These are phyloP conservation scores for Xylaria sp. DNA, from an alignment of 2,329 filamentous ascomycete species.

Conservation along the genomic window DNA sequence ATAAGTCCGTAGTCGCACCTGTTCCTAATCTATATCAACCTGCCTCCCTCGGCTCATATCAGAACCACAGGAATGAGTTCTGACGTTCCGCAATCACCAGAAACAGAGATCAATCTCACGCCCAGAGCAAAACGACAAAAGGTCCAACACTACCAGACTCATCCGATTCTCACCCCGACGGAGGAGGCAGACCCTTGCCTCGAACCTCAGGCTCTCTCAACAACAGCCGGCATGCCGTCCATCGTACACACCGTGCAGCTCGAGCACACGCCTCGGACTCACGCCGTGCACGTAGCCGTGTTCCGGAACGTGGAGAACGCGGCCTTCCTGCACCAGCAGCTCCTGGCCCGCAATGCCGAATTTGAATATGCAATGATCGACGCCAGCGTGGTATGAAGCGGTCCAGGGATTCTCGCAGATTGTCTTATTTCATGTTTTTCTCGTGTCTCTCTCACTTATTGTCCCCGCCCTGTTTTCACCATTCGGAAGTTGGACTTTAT, in stretches of 20 bases:
- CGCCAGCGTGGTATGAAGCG: constrained; percentile 62
- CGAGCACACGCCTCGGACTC: constrained; percentile 65
- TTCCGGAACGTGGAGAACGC: constrained; percentile 76
- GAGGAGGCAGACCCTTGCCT: neutral
- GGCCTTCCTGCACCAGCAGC: constrained; percentile 70
- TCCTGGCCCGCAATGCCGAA: constrained; percentile 74
- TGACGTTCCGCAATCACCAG: neutral
- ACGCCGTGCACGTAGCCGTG: constrained; percentile 67
- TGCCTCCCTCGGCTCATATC: neutral
- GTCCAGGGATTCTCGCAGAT: neutral
- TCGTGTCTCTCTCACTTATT: neutral
- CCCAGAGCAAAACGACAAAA: constrained; percentile 13
- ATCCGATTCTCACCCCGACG: neutral
- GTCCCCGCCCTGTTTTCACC: too few relatives aligned
- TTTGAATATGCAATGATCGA: constrained; percentile 96
- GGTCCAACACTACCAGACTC: constrained; percentile 8
- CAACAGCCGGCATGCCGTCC: neutral
- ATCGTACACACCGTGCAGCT: constrained; percentile 61
- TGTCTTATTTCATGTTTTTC: neutral
- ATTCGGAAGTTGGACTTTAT: too few relatives aligned
- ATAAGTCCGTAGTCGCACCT: neutral
- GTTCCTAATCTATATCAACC: neutral
- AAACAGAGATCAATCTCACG: neutral
- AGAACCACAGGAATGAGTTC: constrained; percentile 3
- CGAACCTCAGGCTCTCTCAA: neutral